Conservation (phyloP, 1,284 basidiomycete species). For the Trametes sp. region DNA sequence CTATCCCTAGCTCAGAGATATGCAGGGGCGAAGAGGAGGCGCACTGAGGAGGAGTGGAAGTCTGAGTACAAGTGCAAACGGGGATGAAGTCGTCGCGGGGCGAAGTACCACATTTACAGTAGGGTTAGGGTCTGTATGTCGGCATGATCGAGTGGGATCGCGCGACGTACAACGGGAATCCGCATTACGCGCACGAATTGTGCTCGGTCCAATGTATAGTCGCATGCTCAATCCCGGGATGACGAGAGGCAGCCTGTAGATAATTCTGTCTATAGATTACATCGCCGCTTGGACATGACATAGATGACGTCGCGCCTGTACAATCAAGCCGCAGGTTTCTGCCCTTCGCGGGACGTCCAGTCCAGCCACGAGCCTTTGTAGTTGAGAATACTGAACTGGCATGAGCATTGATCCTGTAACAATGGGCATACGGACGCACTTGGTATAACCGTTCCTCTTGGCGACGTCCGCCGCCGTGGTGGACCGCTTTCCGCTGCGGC, state of each 20-base stretch:
- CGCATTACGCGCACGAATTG: too few species aligned
- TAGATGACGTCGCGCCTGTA: neutral
- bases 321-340: slow-evolving; percentile 22
- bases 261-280: too few species aligned
- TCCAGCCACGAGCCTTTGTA: slow-evolving; percentile 95
- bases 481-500: slow-evolving; percentile 89
- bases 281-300: too few species aligned
- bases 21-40: neutral
- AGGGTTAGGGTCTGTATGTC: slow-evolving; percentile 25
- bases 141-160: slow-evolving; percentile 1
- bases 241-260: too few species aligned
- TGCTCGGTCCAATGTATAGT: too few species aligned
- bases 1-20: too few species aligned
- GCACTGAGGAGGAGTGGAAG: neutral
- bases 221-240: too few species aligned
- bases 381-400: slow-evolving; percentile 73
- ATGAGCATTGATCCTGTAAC: neutral
- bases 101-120: too few species aligned
- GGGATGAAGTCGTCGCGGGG: too few species aligned
- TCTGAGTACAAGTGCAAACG: neutral
- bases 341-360: slow-evolving; percentile 78
- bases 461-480: slow-evolving; percentile 87
- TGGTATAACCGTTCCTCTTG: slow-evolving; percentile 84
- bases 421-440: slow-evolving; percentile 55
- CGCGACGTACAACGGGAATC: too few species aligned